Evolutionary conservation across 176 grass and related monocot species (phyloP).

Genomic region (Oryza brachyantha): DNA sequence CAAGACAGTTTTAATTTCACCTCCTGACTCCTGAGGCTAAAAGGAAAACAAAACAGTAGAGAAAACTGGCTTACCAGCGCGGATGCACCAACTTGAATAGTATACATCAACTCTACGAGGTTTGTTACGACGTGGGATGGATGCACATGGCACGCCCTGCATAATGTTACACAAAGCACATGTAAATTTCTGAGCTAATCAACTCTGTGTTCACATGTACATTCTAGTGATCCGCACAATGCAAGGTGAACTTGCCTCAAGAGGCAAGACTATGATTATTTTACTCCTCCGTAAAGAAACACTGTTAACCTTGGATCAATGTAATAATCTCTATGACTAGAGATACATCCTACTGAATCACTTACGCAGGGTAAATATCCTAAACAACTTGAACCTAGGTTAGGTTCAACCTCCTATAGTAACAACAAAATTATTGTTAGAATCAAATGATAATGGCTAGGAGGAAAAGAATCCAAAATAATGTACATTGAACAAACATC

Average conservation of each 20-base stretch:
- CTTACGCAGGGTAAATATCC: constrained; percentile 1
- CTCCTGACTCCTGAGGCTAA: constrained; percentile 6
- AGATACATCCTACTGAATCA: constrained; percentile 12
- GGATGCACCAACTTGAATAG: constrained; percentile 95
- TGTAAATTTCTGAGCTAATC: background rate
- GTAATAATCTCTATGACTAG: background rate
- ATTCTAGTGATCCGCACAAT: background rate
- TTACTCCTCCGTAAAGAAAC: background rate
- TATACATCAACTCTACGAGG: constrained; percentile 83
- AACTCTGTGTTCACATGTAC: background rate
- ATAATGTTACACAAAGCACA: constrained; percentile 26
- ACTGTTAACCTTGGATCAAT: background rate
- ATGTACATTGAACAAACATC: constrained; percentile 10
- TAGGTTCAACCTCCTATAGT: constrained; percentile 1
- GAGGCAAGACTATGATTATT: constrained; percentile 2
- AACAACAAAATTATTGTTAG: background rate
- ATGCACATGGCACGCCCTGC: constrained; percentile 68
- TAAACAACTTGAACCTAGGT: background rate
- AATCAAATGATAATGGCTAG: background rate
- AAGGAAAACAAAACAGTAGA: background rate
- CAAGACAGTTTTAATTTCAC: background rate
- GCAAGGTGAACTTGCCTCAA: constrained; percentile 18
- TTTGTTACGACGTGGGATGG: constrained; percentile 59
- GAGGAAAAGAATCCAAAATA: constrained; percentile 9
- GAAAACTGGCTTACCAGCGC: constrained; percentile 47